Base-by-base conservation (phyloP, 208 protist species). In the Sergeia podlipaevii region DNA sequence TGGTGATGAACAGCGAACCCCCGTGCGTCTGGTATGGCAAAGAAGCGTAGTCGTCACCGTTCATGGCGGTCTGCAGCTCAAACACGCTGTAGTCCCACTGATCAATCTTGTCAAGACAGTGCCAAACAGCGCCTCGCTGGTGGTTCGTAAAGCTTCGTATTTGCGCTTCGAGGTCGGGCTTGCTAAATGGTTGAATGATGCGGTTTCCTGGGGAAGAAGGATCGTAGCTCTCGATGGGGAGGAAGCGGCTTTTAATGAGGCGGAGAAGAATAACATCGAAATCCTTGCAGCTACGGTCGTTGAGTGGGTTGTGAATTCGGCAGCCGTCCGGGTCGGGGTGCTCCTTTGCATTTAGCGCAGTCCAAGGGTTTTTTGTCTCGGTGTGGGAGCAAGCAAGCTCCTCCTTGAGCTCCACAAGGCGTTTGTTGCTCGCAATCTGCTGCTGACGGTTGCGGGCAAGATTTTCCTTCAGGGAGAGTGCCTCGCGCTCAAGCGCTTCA, bases 21-120 rank as follows among this genome's bases (percentile, higher is more conserved):
- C 85, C 82, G 33, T 85, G 58, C 2, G 68, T 56, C 53, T 91
- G 85, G 34, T 70, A 47, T 0, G 62, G 34, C 21, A 93, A 57
- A 3, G 81, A 85, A 8, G 55, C 68, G 66, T 80, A 79, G 65
- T 86, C 77, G 58, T 91, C 78, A 2, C 90, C 85, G 39, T 50
- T 73, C 79, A 95, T 91, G 47, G 73, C 70, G 17, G 17, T 51
- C 49, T 95, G 85, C 11, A 95, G 47, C 23, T 81, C 72, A 62
- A 93, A 95, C 15, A 97, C 82, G 60, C 84, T 82, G 63, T 89
- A 95, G 47, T 79, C 74, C 88, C 91, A 97, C 33, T 77, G 70
- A 52, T 95, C 85, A 26, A 97, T 74, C 39, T 63, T 73, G 32
- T 83, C 62, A 33, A 97, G 48, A 8, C 73, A 63, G 34, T 70